phyloP scores from a whole-genome alignment of 345 rosid genomes.

The Firmiana major region DNA sequence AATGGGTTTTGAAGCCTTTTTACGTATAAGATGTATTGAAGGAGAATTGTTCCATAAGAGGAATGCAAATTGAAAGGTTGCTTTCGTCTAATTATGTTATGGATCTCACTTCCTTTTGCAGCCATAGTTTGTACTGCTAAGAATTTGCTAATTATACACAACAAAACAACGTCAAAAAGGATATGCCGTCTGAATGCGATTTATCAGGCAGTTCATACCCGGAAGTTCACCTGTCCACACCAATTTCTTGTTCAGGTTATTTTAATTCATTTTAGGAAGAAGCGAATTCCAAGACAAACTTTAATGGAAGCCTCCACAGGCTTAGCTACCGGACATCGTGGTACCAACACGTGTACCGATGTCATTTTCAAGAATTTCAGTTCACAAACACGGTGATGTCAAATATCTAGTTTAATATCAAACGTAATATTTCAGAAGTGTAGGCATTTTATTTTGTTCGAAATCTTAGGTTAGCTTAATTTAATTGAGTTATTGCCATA shows the following conservation, averaged over 20 bases:
- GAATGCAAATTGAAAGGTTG: not conserved
- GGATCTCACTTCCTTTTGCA: not conserved
- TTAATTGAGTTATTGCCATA: too few relatives aligned
- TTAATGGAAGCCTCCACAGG: not conserved
- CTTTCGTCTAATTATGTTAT: not conserved
- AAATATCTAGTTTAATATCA: too few relatives aligned
- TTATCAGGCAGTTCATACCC: not conserved
- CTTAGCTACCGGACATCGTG: not conserved
- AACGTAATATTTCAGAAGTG: too few relatives aligned
- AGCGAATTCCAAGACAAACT: not conserved
- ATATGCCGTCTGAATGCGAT: not conserved
- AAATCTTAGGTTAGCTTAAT: too few relatives aligned
- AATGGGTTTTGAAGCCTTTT: not conserved
- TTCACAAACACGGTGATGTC: too few relatives aligned
- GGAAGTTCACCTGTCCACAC: not conserved
- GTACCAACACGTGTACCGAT: not conserved
- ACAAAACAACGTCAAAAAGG: not conserved
- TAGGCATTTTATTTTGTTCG: too few relatives aligned
- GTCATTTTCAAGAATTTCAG: too few relatives aligned
- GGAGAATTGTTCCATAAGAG: not conserved
- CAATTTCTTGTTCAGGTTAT: not conserved
- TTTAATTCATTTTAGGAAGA: not conserved
- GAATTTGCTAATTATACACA: not conserved
- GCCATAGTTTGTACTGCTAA: not conserved
- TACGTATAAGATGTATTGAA: not conserved